A percentile compares a stretch with the other conserved stretches of the same genome.
These are phyloP conservation scores for Cyclocybe aegerita DNA, from an alignment of 768 basidiomycete genomes.

Conservation along the genomic window DNA sequence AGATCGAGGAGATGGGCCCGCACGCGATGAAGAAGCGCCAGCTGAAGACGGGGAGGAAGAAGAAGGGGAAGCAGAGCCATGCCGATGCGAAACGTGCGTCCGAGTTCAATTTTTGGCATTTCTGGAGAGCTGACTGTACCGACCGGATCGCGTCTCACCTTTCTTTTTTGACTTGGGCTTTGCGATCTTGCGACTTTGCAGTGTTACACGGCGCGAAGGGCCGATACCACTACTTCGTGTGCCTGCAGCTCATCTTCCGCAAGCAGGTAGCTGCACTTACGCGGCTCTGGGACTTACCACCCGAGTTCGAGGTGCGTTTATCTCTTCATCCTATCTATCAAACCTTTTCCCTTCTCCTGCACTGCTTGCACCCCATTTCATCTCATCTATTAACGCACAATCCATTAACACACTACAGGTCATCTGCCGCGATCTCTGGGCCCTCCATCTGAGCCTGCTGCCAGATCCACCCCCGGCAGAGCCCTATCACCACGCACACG, in stretches of 20 bases:
- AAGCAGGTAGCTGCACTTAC: slow-evolving; percentile 68
- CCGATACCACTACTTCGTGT: slow-evolving; percentile 79
- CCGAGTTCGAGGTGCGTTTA: slow-evolving; percentile 69
- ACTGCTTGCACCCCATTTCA: too few species aligned
- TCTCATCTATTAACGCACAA: background rate
- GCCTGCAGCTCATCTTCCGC: slow-evolving; percentile 78
- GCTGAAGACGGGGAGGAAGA: slow-evolving; percentile 56
- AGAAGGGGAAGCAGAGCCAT: slow-evolving; percentile 46
- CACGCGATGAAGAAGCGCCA: slow-evolving; percentile 67
- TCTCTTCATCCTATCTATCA: background rate
- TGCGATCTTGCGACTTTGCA: slow-evolving; percentile 24
- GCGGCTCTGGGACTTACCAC: slow-evolving; percentile 67
- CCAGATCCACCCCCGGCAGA: slow-evolving; percentile 62
- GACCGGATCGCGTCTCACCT: background rate
- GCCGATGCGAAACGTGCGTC: slow-evolving; percentile 59
- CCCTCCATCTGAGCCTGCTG: slow-evolving; percentile 64
- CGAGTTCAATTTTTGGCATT: too few species aligned
- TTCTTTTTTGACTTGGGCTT: background rate
- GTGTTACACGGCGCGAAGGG: slow-evolving; percentile 85
- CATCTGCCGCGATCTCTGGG: slow-evolving; percentile 82
- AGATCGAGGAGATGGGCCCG: slow-evolving; percentile 61
- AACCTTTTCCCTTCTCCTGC: too few species aligned
- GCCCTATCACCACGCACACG: slow-evolving; percentile 49
- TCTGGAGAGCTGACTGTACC: too few species aligned
- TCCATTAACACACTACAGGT: slow-evolving; percentile 37